Base-by-base conservation (phyloP, 2,329 filamentous ascomycete genomes). In the Pyricularia pennisetigena region DNA sequence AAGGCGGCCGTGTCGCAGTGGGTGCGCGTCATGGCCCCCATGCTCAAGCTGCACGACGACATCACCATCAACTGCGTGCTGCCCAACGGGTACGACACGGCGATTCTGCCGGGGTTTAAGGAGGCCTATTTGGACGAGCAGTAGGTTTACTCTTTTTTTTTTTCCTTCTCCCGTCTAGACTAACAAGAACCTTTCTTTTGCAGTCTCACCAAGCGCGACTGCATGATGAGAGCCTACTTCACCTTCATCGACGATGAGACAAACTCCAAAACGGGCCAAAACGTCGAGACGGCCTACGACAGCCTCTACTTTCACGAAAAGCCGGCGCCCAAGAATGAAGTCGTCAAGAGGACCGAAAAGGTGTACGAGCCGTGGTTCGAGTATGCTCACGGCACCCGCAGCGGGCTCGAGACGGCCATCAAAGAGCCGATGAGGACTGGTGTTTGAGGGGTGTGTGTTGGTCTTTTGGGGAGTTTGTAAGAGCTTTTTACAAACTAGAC, bases 1-100 rank as follows among this genome's bases (percentile, higher is more conserved):
- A 85, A 85, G 71, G 81, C 83, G 3, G 83, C 79, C 0, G 78
- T 83, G 9, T 74, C 78, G 35, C 74, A 76, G 28, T 82, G 81
- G 69, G 76, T 81, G 4, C 78, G 79, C 12, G 76, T 76, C 1
- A 70, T 77, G 54, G 78, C 79, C 1, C 77, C 76, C 0, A 59
- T 82, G 3, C 71, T 82, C 54, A 79, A 78, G 70, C 71, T 74
- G 66, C 83, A 83, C 71, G 82, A 85, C 61, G 79, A 80, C 64
- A 82, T 84, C 64, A 73, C 76, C n/a, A 77, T 85, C 72, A 84
- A 84, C 71, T 77, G 75, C 32, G 77, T 85, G 5, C 77, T 82
- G 69, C 82, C 83, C 0, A 82, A 82, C 1, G 79, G 80, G 35
- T 79, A 84, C 49, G 74, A 75, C 24, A 85, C 82, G 0, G 77